phyloP scores from a whole-genome alignment of 768 basidiomycete genomes.

The Cubamyces sp. region DNA sequence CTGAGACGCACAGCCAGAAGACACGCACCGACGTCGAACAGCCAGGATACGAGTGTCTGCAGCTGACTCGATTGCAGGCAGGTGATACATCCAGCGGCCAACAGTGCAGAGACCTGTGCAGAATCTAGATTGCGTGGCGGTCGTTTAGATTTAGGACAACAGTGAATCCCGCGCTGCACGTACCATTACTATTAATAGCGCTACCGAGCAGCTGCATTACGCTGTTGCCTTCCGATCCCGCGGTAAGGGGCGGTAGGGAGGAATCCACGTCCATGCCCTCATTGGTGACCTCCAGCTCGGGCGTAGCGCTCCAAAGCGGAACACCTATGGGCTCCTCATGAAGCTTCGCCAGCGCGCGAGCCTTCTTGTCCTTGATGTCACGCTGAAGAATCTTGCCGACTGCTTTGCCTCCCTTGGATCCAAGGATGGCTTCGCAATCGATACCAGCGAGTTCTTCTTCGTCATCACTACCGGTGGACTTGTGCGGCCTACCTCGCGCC shows the following conservation, averaged over 20 bases:
- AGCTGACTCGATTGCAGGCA: slow-evolving; percentile 37
- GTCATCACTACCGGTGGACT: slow-evolving; percentile 1
- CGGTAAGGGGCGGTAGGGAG: slow-evolving; percentile 16
- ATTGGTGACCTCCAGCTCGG: slow-evolving; percentile 22
- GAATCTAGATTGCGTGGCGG: slow-evolving; percentile 41
- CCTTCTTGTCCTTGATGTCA: slow-evolving; percentile 26
- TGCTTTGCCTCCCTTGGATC: slow-evolving; percentile 34
- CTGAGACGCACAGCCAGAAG: slow-evolving; percentile 33
- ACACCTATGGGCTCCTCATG: slow-evolving; percentile 30
- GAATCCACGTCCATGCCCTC: slow-evolving; percentile 24
- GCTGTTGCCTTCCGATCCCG: neutral
- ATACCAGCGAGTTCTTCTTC: slow-evolving; percentile 25
- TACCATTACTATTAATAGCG: slow-evolving; percentile 40
- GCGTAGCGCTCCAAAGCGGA: slow-evolving; percentile 38
- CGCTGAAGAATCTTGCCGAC: slow-evolving; percentile 36
- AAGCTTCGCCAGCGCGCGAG: slow-evolving; percentile 17
- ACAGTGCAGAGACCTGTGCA: slow-evolving; percentile 41
- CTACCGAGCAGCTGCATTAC: slow-evolving; percentile 13
- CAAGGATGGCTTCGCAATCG: slow-evolving; percentile 36
- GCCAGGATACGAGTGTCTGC: slow-evolving; percentile 40
- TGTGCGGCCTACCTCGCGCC: neutral
- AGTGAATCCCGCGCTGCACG: slow-evolving; percentile 12
- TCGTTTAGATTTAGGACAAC: neutral
- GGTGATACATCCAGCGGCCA: slow-evolving; percentile 48
- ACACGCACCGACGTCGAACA: slow-evolving; percentile 47